Evolutionary conservation across 2,329 filamentous ascomycete genomes (phyloP), one percentile per base, ranked within the genome.

Genomic region (Alternaria hordeiaustralica): DNA sequence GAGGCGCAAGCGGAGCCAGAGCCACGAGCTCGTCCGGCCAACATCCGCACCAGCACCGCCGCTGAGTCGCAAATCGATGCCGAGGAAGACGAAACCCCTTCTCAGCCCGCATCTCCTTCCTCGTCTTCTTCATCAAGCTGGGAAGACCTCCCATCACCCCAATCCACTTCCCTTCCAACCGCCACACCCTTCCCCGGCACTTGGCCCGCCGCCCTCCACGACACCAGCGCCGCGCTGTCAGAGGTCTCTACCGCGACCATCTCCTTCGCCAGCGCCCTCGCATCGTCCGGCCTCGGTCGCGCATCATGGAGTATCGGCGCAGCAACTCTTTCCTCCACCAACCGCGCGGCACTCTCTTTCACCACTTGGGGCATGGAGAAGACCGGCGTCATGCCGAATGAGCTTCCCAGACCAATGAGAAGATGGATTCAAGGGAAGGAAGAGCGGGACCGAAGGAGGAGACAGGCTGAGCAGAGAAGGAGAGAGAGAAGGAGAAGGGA

Each of bases 161-260:
- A 21, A 21, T 15, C 43, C 2, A 12, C 54, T 12, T 63, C 61
- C 4, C 58, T 41, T 11, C 36, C 15, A 0, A 18, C n/a, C 2
- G 36, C 36, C 8, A 41, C 60, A 36, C 26, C 45, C 45, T 67
- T 67, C 58, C 70, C 70, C 2, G 61, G 61, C 23, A 74, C 70
- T 9, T 74, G 69, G 66, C 50, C 65, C 0, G 55, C 55, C n/a
- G 70, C 70, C 0, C 20, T 59, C 0, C 20, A 64, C 23, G 62
- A 69, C 23, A 63, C 70, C 5, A 41, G 33, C 9, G 26, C 54
- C 4, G 70, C 71, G 3, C n/a, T 65, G 4, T 41, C 26, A 0
- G 36, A 68, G 26, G 56, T 73, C 21, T 46, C 30, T 13, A 11
- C 46, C 5, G 70, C 70, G 11, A 63, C 70, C 3, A 20, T 18